Conservation (phyloP, 805 yeast genomes). For the Geotrichum ghanense region DNA sequence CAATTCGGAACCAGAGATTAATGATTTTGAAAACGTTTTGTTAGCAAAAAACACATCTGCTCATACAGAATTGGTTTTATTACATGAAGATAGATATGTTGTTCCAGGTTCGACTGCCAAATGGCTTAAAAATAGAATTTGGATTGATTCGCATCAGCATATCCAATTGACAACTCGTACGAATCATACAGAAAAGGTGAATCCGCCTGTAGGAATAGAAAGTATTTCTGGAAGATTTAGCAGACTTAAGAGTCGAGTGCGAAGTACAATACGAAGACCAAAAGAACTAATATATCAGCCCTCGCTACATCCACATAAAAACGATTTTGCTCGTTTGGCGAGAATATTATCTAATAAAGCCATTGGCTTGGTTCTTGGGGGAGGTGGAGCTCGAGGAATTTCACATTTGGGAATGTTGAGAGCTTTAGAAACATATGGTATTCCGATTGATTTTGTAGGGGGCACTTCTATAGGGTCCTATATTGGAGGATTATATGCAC, state of each 20-base stretch:
- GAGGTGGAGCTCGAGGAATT: constrained; percentile 95
- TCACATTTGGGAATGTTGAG: constrained; percentile 86
- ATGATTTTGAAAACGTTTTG: constrained; percentile 74
- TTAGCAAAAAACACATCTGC: constrained; percentile 73
- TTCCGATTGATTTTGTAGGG: constrained; percentile 88
- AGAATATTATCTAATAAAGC: constrained; percentile 86
- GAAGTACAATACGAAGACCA: constrained; percentile 11
- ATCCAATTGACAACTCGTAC: constrained; percentile 45
- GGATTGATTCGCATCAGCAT: constrained; percentile 94
- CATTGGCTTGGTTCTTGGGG: constrained; percentile 88
- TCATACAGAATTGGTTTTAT: constrained; percentile 69
- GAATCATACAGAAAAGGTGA: constrained; percentile 8
- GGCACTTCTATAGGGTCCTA: constrained; percentile 96
- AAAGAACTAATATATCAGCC: constrained; percentile 22
- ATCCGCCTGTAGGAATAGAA: constrained; percentile 10
- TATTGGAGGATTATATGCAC: constrained; percentile 90
- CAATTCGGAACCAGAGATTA: constrained; percentile 53
- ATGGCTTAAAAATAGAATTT: constrained; percentile 76
- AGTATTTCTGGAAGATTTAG: constrained; percentile 12
- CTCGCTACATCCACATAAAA: constrained; percentile 49
- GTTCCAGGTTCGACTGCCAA: constrained; percentile 72
- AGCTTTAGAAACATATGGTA: constrained; percentile 83
- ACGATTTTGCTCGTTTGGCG: constrained; percentile 83
- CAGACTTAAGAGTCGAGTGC: constrained; percentile 22
- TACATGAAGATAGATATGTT: constrained; percentile 77